Evolutionary conservation across 805 yeast genomes (phyloP), one percentile per base, ranked within the genome.

Genomic region (Candida suzukii): DNA sequence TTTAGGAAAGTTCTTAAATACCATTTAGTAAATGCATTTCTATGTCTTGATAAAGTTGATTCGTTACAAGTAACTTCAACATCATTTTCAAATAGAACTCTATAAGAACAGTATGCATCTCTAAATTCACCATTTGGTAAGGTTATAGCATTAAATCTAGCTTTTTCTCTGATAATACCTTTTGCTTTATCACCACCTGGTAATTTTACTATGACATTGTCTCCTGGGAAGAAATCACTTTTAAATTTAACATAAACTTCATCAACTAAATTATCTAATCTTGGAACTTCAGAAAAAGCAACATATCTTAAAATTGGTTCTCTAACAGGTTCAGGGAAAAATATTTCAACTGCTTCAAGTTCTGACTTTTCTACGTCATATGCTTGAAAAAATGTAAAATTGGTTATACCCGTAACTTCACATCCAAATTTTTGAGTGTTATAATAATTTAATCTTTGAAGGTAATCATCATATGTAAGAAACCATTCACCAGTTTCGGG

Each of bases 371-470:
- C 99, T 44, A 84, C 79, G 41, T 78, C 77, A 35, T 77, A 70
- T 0, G 98, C 99, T 54, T 93, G 95, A 58, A 90, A 90, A 58
- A 76, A 93, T 1, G 96, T 87, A 43, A 91, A 71, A 53, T 95
- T 83, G 16, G 96, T 83, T 53, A 88, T 86, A 13, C 99, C 99
- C 0, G 97, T 87, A 38, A 91, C 83, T 63, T 93, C 99, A 66
- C 98, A 93, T 12, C 88, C 93, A 63, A 93, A 93, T 58, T 87
- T 85, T 50, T 78, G 79, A 39, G 75, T 70, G 45, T 73, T 73
- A 59, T 84, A 85, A 61, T 82, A 84, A 58, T 84, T 88, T 68
- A 84, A 63, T 41, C 91, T 65, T 19, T 64, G 64, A 38, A 93
- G 65, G 53, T 87, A 91, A 10, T 80, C 88, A 41, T 83, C 86